Percentiles rank a stretch among this genome's conserved stretches.
phyloP scores from a whole-genome alignment of 106 monocot species.

The Platanthera zijinensis region DNA sequence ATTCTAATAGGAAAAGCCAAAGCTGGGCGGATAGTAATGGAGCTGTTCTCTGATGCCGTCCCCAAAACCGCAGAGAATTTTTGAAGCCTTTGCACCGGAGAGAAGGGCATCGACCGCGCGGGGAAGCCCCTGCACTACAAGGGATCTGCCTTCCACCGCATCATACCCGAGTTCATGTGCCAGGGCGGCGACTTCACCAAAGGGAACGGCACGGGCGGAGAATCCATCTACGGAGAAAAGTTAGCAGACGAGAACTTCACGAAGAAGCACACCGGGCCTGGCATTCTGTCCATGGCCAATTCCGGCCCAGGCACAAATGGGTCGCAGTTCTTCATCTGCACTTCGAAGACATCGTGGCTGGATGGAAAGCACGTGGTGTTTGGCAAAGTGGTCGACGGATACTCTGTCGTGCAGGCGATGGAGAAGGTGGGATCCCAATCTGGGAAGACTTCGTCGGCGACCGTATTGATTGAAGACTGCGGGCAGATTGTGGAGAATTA shows the following conservation, averaged over 20 bases:
- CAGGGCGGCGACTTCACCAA: slow-evolving; percentile 84
- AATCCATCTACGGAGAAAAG: slow-evolving; percentile 66
- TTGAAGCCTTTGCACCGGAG: slow-evolving; percentile 79
- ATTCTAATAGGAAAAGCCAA: slow-evolving; percentile 63
- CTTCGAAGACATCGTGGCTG: slow-evolving; percentile 51
- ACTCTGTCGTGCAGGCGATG: slow-evolving; percentile 60
- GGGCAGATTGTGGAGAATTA: slow-evolving; percentile 41
- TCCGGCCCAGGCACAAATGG: slow-evolving; percentile 64
- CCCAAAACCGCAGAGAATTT: slow-evolving; percentile 90
- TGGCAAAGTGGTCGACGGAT: slow-evolving; percentile 68
- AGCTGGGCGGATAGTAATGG: slow-evolving; percentile 67
- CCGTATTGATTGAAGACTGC: slow-evolving; percentile 62
- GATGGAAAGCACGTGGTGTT: slow-evolving; percentile 86
- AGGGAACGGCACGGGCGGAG: slow-evolving; percentile 81
- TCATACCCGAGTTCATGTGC: slow-evolving; percentile 80
- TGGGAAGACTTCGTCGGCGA: slow-evolving; percentile 33
- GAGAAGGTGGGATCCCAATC: slow-evolving; percentile 46
- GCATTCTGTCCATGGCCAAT: slow-evolving; percentile 80
- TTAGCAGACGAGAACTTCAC: slow-evolving; percentile 79
- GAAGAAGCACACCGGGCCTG: slow-evolving; percentile 64
- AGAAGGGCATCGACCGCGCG: slow-evolving; percentile 58
- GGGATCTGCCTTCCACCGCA: slow-evolving; percentile 68
- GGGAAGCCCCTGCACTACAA: slow-evolving; percentile 80
- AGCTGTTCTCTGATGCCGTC: slow-evolving; percentile 54
- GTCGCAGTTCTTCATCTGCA: slow-evolving; percentile 87